Conservation (phyloP, 2,329 filamentous ascomycete species). For the Neonectria ditissima region DNA sequence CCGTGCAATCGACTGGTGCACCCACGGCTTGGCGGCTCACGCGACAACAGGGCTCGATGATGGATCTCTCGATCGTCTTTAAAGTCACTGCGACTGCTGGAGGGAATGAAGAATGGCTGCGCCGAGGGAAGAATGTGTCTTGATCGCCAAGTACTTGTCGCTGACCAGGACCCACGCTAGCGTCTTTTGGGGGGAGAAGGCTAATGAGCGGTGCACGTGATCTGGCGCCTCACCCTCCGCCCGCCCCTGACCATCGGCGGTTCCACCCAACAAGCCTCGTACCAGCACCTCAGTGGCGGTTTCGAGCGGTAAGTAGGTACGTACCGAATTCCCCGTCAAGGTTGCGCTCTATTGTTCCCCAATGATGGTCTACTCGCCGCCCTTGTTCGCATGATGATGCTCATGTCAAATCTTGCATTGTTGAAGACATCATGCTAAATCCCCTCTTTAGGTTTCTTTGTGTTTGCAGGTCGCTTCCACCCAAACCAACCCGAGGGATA, state of each 20-base stretch:
- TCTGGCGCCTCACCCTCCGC: constrained; percentile 20
- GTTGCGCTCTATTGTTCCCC: not conserved
- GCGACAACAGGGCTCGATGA: constrained; percentile 38
- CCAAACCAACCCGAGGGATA: not conserved
- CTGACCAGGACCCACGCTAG: constrained; percentile 46
- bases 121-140: constrained; percentile 55
- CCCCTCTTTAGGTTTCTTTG: too few species aligned
- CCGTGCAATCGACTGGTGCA: constrained; percentile 45
- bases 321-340: not conserved
- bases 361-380: not conserved
- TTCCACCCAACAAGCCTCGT: constrained; percentile 7
- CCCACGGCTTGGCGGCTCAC: constrained; percentile 39
- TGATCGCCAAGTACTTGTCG: constrained; percentile 50
- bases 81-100: constrained; percentile 37
- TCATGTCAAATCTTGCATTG: not conserved
- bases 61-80: constrained; percentile 38
- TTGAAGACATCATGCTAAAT: too few species aligned
- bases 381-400: not conserved
- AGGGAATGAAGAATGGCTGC: constrained; percentile 47
- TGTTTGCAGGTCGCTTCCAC: not conserved
- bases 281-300: not conserved
- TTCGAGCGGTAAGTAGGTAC: not conserved
- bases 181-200: constrained; percentile 45
- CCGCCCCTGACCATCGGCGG: not conserved
- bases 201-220: constrained; percentile 51